A percentile compares a stretch with the other conserved stretches of the same genome.
phyloP scores from a whole-genome alignment of 495 filamentous ascomycete genomes.

The Penicillium odoratum region DNA sequence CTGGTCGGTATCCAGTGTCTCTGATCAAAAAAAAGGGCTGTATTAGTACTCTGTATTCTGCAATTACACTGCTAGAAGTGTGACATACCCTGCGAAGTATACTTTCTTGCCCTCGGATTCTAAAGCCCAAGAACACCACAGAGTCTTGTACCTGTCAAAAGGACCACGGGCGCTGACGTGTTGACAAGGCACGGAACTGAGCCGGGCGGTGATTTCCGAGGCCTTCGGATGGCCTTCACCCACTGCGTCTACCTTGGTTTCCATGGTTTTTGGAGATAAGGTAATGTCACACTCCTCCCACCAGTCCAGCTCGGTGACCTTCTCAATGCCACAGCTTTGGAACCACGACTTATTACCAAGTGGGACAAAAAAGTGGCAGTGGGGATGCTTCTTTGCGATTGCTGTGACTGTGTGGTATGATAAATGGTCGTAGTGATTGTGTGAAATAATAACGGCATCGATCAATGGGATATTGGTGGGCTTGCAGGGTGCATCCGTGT shows the following conservation, averaged over 20 bases:
- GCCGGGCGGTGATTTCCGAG: conserved; percentile 64
- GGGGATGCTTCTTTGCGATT: conserved; percentile 69
- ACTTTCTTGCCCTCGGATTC: conserved; percentile 59
- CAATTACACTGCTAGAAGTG: neutral
- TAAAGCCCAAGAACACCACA: conserved; percentile 89
- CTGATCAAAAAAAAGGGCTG: conserved; percentile 12
- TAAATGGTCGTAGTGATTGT: conserved; percentile 94
- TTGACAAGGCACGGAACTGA: conserved; percentile 84
- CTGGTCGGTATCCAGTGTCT: conserved; percentile 81
- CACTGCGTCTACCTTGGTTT: conserved; percentile 26
- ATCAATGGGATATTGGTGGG: conserved; percentile 79
- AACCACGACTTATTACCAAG: conserved; percentile 93
- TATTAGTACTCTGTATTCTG: too few relatives aligned
- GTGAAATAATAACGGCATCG: conserved; percentile 88
- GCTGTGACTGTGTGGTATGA: conserved; percentile 71
- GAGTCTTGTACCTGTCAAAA: conserved; percentile 69
- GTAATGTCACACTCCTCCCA: conserved; percentile 82
- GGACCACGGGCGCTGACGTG: conserved; percentile 70
- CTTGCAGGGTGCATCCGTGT: conserved; percentile 74
- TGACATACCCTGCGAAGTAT: conserved; percentile 46
- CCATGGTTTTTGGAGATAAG: conserved; percentile 46
- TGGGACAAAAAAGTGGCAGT: conserved; percentile 85
- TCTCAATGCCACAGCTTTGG: conserved; percentile 58
- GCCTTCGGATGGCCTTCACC: conserved; percentile 26
- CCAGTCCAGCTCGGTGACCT: conserved; percentile 92